Evolutionary conservation across 768 basidiomycete species (phyloP), one percentile per base, ranked within the genome.

Genomic region (Mycena haematopus): DNA sequence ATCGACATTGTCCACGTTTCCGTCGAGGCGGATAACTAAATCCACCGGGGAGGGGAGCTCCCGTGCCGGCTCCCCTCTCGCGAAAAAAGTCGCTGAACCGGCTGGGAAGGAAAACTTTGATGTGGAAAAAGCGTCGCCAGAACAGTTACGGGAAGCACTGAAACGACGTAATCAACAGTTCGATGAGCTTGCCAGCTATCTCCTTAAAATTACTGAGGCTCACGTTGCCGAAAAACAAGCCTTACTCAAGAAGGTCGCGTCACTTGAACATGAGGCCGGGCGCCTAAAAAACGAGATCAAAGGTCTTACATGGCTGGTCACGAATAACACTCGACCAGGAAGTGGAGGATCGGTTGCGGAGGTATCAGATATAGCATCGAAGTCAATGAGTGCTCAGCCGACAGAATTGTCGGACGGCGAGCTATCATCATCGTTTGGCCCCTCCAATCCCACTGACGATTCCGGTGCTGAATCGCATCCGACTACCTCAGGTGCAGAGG

Each of bases 271-370:
- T 46, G 86, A 87, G 60, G 77, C 80, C 25, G 76, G 77, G 42
- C 82, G 84, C 68, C 84, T 82, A 65, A 86, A 84, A 61, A 80
- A 82, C 57, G 87, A 90, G 73, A 86, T 90, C 62, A 86, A 86
- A 60, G 90, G 89, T 13, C 76, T 91, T 47, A 82, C 83, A 15
- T 88, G 85, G 81, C 78, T 88, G 31, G 80, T 89, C 31, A 77
- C 84, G 58, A 84, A 88, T 65, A 81, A 82, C 63, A 31, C 59
- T 25, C 75, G 76, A 25, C 62, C 55, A 44, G 66, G 59, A 1
- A 57, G 44, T 36, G 56, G 65, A n/a, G n/a, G n/a, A 64, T 45
- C 71, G 56, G 25, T 65, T 61, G 51, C 70, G 61, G 55, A 46
- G 35, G 29, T 53, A 14, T 58, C 51, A 10, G 51, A 49, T 25